Conservation (phyloP, 2,329 filamentous ascomycete genomes). For the Piedraia hortae region DNA sequence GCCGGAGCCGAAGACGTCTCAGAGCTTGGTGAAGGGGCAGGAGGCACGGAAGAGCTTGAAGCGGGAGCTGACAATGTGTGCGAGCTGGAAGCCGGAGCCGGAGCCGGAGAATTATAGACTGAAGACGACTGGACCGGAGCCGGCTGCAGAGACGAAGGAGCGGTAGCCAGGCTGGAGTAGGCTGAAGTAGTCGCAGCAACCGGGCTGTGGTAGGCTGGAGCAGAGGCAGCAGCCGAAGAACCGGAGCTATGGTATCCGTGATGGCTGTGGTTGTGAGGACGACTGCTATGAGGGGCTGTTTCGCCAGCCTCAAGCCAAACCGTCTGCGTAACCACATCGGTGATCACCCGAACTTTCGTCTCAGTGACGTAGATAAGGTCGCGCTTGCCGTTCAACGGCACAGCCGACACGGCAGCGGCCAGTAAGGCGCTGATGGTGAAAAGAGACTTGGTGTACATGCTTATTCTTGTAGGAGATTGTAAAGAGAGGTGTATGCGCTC, state of each 20-base stretch:
- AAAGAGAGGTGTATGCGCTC: too few species aligned
- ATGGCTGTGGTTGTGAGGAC: too few species aligned
- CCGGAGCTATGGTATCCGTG: conserved; percentile 5
- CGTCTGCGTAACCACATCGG: conserved; percentile 21
- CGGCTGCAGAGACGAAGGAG: conserved; percentile 1
- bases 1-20: background rate
- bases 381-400: conserved; percentile 13
- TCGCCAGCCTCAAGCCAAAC: conserved; percentile 17
- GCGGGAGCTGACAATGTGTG: too few species aligned
- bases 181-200: conserved; percentile 1
- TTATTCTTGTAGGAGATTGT: too few species aligned
- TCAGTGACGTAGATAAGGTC: conserved; percentile 24
- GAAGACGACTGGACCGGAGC: too few species aligned
- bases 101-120: too few species aligned
- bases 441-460: conserved; percentile 10
- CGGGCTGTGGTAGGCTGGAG: conserved; percentile 3
- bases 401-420: conserved; percentile 8
- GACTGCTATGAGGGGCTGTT: conserved; percentile 5
- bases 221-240: conserved; percentile 6
- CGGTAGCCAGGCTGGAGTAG: conserved; percentile 1
- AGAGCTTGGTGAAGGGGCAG: conserved; percentile 4
- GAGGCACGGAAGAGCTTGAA: conserved; percentile 2
- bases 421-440: conserved; percentile 10
- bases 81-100: conserved; percentile 1
- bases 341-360: conserved; percentile 20